These are phyloP conservation scores for Cucumis melo DNA, from an alignment of 306 rosid genomes.

Conservation along the genomic window DNA sequence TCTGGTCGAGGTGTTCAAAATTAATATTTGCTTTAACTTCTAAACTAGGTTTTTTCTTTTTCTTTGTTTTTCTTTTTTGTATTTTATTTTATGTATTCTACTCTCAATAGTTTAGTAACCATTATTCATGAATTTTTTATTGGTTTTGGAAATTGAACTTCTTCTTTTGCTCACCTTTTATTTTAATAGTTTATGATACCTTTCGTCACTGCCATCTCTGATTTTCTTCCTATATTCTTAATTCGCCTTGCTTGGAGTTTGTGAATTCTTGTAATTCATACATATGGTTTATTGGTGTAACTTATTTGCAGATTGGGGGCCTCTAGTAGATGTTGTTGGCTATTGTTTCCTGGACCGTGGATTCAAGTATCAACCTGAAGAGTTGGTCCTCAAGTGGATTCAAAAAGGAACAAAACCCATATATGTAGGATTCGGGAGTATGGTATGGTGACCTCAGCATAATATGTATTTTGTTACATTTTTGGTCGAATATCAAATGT, in stretches of 20 bases:
- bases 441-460: conserved; percentile 47
- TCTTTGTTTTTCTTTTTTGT: no score
- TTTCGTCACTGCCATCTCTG: not conserved
- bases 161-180: not conserved
- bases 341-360: conserved; percentile 77
- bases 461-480: not conserved
- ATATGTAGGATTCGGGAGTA: conserved; percentile 96
- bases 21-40: not conserved
- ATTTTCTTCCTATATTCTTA: not conserved
- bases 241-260: not conserved
- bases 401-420: conserved; percentile 61
- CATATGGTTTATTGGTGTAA: conserved; percentile 6
- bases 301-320: conserved; percentile 79
- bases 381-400: conserved; percentile 68
- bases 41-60: not conserved
- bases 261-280: not conserved
- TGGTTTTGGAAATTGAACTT: not conserved
- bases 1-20: not conserved
- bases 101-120: not conserved
- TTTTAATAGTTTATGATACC: not conserved
- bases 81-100: no score
- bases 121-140: not conserved
- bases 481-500: not conserved
- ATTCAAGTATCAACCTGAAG: conserved; percentile 65
- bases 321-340: conserved; percentile 86